Evolutionary conservation across 1,284 basidiomycete genomes (phyloP).

Genomic region (Takashimella koratensis): DNA sequence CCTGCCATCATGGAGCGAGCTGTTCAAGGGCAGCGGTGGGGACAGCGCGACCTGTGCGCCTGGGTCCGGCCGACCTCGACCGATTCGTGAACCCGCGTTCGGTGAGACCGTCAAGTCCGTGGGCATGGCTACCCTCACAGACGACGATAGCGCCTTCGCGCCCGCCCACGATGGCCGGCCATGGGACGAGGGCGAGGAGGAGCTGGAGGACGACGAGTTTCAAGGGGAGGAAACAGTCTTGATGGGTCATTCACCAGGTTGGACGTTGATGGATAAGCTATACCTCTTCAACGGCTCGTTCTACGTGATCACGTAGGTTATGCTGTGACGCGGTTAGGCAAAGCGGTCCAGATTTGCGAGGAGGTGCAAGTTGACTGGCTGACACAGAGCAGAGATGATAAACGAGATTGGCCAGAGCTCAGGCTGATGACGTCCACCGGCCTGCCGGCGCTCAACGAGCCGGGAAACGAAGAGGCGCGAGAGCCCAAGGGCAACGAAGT

Average conservation of each 20-base stretch:
- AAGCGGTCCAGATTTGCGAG: too few relatives aligned
- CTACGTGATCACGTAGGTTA: slow-evolving; percentile 58
- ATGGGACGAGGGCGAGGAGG: slow-evolving; percentile 22
- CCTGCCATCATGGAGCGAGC: neutral
- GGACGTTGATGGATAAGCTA: slow-evolving; percentile 45
- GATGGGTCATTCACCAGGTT: slow-evolving; percentile 42
- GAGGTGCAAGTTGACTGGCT: too few relatives aligned
- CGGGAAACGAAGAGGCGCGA: slow-evolving; percentile 61
- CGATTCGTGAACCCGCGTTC: slow-evolving; percentile 2
- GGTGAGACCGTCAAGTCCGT: slow-evolving; percentile 10
- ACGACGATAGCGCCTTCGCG: neutral
- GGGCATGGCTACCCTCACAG: slow-evolving; percentile 6
- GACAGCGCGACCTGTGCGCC: neutral
- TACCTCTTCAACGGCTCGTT: slow-evolving; percentile 75
- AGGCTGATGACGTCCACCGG: slow-evolving; percentile 67
- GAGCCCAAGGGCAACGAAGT: slow-evolving; percentile 64
- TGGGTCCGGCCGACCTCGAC: neutral
- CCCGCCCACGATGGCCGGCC: slow-evolving; percentile 3
- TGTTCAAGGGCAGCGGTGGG: slow-evolving; percentile 3
- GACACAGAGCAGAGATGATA: slow-evolving; percentile 20
- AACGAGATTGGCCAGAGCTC: slow-evolving; percentile 58
- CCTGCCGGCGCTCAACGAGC: slow-evolving; percentile 57
- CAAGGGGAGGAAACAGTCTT: slow-evolving; percentile 24
- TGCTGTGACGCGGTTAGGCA: too few relatives aligned
- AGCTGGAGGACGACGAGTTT: slow-evolving; percentile 29